phyloP scores from a whole-genome alignment of 108 stramenopile genomes.

The Fragilariopsis cylindrus region DNA sequence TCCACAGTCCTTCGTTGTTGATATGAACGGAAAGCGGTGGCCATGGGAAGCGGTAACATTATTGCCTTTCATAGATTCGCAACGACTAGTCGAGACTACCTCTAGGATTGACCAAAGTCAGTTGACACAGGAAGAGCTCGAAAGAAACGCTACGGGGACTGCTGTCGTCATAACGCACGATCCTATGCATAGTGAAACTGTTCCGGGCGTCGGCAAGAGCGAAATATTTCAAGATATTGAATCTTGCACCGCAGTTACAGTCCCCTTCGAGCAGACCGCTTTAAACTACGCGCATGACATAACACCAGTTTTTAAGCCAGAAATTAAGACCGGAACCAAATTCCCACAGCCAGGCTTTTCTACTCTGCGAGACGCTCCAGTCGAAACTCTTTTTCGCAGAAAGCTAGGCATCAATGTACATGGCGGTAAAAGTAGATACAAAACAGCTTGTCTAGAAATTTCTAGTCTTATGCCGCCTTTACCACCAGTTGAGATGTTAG shows the following conservation, averaged over 20 bases:
- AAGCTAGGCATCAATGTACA: constrained; percentile 71
- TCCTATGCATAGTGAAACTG: not conserved
- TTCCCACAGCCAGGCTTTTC: constrained; percentile 76
- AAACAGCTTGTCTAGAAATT: constrained; percentile 73
- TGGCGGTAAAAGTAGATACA: constrained; percentile 72
- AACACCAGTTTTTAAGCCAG: constrained; percentile 56
- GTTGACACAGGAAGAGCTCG: constrained; percentile 65
- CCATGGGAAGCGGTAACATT: constrained; percentile 98
- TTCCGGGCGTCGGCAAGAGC: constrained; percentile 21
- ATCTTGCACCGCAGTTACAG: constrained; percentile 33
- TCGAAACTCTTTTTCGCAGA: constrained; percentile 53
- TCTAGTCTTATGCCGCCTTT: constrained; percentile 58
- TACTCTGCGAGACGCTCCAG: constrained; percentile 72
- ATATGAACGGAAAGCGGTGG: constrained; percentile 93
- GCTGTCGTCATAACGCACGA: constrained; percentile 50
- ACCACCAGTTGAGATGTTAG: constrained; percentile 56
- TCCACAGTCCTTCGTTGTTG: constrained; percentile 80
- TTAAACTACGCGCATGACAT: constrained; percentile 42
- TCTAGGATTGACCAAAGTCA: constrained; percentile 44
- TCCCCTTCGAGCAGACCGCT: constrained; percentile 36
- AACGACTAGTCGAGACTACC: constrained; percentile 71
- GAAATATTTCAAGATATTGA: constrained; percentile 35
- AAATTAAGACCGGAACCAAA: constrained; percentile 46
- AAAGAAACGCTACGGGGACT: constrained; percentile 60
- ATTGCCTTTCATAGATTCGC: constrained; percentile 96